A percentile compares a stretch with the other conserved stretches of the same genome.
These are phyloP conservation scores for Tirmania nivea DNA, from an alignment of 495 filamentous ascomycete species.

Conservation along the genomic window DNA sequence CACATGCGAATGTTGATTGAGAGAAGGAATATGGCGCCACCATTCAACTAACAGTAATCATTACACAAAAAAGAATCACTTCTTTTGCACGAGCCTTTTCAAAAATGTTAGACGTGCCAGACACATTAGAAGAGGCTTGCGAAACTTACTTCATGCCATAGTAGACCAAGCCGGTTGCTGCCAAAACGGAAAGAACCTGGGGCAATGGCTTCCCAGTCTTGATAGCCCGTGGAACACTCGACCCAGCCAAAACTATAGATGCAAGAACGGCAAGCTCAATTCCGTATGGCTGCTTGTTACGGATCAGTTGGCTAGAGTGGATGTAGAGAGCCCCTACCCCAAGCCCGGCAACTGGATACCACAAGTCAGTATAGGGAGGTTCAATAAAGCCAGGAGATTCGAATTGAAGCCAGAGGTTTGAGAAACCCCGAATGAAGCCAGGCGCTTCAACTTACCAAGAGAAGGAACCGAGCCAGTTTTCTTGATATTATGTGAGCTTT, in stretches of 20 bases:
- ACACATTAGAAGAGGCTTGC: too few relatives aligned
- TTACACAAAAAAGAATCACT: too few relatives aligned
- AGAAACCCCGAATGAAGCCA: not conserved
- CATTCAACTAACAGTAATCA: too few relatives aligned
- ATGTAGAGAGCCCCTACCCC: conserved; percentile 54
- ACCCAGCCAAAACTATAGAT: conserved; percentile 57
- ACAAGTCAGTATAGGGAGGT: not conserved
- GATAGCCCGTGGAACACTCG: conserved; percentile 64
- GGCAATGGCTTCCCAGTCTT: conserved; percentile 24
- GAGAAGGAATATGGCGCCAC: too few relatives aligned
- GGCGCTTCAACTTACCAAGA: conserved; percentile 20
- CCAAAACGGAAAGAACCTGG: conserved; percentile 11
- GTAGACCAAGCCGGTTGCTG: conserved; percentile 15
- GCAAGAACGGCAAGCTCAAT: conserved; percentile 59
- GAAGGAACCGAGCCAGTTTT: conserved; percentile 72
- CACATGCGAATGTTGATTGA: too few relatives aligned
- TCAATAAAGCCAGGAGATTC: not conserved
- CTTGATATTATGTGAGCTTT: conserved; percentile 8
- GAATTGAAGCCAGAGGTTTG: too few relatives aligned
- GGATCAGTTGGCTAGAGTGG: conserved; percentile 48
- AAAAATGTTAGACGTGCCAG: too few relatives aligned
- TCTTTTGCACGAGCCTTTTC: too few relatives aligned
- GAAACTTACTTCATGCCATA: conserved; percentile 4
- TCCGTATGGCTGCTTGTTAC: conserved; percentile 42
- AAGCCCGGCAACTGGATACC: conserved; percentile 42